Evolutionary conservation across 768 basidiomycete genomes (phyloP).

Genomic region (button mushroom (Agaricus bisporus)): DNA sequence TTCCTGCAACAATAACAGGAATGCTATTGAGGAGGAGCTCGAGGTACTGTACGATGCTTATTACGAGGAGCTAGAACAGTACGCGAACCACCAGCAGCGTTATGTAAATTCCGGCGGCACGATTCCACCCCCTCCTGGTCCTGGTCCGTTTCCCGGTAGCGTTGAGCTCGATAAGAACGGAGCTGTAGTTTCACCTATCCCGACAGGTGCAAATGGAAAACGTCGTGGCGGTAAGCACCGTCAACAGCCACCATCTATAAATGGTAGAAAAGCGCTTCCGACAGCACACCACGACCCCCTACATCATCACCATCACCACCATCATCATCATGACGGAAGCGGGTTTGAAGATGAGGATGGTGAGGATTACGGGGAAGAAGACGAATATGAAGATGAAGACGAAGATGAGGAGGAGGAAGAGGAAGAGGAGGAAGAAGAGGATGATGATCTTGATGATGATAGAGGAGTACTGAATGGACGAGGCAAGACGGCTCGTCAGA

Average conservation of each 20-base stretch:
- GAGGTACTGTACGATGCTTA: constrained; percentile 99
- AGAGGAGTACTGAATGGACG: constrained; percentile 31
- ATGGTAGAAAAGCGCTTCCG: constrained; percentile 13
- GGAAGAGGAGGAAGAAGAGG: constrained; percentile 52
- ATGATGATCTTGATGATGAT: constrained; percentile 39
- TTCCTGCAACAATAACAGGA: constrained; percentile 39
- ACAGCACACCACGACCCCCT: constrained; percentile 18
- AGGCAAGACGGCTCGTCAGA: constrained; percentile 22
- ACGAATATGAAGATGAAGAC: constrained; percentile 31
- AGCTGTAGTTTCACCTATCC: constrained; percentile 27
- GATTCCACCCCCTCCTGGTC: constrained; percentile 88
- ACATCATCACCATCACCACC: constrained; percentile 35
- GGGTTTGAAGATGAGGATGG: constrained; percentile 69
- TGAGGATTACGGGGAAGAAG: constrained; percentile 35
- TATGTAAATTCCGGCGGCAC: constrained; percentile 88
- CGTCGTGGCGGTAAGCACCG: constrained; percentile 18
- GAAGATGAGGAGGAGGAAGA: constrained; percentile 43
- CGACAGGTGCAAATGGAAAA: constrained; percentile 15
- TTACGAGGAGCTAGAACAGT: constrained; percentile 99
- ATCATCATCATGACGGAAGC: constrained; percentile 46
- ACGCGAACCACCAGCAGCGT: constrained; percentile 97
- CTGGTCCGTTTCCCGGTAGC: constrained; percentile 96
- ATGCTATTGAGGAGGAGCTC: constrained; percentile 99
- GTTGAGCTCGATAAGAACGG: constrained; percentile 96
- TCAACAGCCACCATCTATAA: constrained; percentile 14